These are phyloP conservation scores for Dipteronia sinensis DNA, from an alignment of 345 rosid species.

Conservation along the genomic window DNA sequence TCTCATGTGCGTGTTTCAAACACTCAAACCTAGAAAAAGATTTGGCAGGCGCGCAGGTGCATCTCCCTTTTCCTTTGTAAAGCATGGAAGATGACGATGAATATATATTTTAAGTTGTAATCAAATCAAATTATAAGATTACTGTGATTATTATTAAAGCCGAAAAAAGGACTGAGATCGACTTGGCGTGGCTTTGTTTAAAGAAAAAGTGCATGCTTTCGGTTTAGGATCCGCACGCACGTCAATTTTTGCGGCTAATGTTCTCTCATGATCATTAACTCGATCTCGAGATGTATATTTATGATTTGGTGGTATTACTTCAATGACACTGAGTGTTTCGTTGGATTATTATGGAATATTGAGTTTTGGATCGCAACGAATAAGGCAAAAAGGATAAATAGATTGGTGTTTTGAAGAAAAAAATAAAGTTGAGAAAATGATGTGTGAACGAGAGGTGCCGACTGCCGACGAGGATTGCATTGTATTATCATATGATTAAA, in stretches of 20 bases:
- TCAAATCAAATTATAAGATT: too few relatives aligned
- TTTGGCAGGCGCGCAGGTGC: neutral
- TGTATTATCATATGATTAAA: too few relatives aligned
- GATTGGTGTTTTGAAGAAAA: too few relatives aligned
- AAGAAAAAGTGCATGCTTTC: neutral
- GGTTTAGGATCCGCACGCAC: neutral
- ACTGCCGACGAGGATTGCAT: neutral
- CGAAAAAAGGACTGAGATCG: neutral
- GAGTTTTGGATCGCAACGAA: neutral
- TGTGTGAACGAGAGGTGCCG: neutral
- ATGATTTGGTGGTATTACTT: neutral
- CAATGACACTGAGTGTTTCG: neutral
- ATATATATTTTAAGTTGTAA: too few relatives aligned
- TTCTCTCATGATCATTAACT: too few relatives aligned
- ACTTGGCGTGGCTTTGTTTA: neutral
- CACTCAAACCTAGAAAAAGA: neutral
- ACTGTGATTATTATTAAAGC: neutral
- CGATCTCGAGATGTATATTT: neutral
- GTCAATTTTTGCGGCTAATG: conserved; percentile 18
- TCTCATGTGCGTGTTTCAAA: neutral
- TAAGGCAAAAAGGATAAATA: neutral
- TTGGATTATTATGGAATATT: too few relatives aligned
- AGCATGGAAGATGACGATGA: neutral
- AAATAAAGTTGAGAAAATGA: neutral
- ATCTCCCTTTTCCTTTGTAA: conserved; percentile 1